A percentile compares a stretch with the other conserved stretches of the same genome.
Conservation (phyloP, 192 early-diverging fungal genomes). For the Coemansia umbellata region DNA sequence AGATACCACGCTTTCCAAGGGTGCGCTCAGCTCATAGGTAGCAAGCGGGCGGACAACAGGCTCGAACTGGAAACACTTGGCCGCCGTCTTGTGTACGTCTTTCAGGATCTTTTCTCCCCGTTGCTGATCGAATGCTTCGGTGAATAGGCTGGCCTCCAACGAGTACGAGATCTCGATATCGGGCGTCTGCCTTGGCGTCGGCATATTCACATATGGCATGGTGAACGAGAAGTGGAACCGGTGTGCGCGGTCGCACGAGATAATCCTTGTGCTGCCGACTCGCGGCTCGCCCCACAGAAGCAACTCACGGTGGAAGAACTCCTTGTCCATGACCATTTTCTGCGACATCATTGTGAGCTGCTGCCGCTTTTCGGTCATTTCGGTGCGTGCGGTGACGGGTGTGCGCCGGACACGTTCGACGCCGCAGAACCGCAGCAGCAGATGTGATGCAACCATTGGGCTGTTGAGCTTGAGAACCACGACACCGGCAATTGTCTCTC, state of each 20-base stretch:
- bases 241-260: constrained; percentile 35
- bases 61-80: constrained; percentile 40
- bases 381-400: constrained; percentile 29
- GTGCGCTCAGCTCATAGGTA: constrained; percentile 15
- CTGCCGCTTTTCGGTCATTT: constrained; percentile 23
- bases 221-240: constrained; percentile 53
- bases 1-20: constrained; percentile 31
- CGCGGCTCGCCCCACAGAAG: constrained; percentile 47
- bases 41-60: constrained; percentile 39
- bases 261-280: constrained; percentile 13
- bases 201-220: constrained; percentile 52
- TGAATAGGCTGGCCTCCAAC: constrained; percentile 40
- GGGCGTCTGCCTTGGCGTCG: constrained; percentile 48
- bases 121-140: constrained; percentile 29
- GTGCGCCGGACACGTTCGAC: constrained; percentile 47
- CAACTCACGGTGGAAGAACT: constrained; percentile 48
- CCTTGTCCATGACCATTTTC: constrained; percentile 51
- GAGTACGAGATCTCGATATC: constrained; percentile 50
- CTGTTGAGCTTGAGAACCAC: constrained; percentile 50
- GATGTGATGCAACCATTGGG: constrained; percentile 37
- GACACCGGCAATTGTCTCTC: constrained; percentile 44
- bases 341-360: constrained; percentile 42
- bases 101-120: constrained; percentile 29
- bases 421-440: constrained; percentile 42
- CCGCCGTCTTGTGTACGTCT: constrained; percentile 37